These are phyloP conservation scores for Pestalotiopsis sp. DNA, from an alignment of 2,329 filamentous ascomycete genomes.

Conservation along the genomic window DNA sequence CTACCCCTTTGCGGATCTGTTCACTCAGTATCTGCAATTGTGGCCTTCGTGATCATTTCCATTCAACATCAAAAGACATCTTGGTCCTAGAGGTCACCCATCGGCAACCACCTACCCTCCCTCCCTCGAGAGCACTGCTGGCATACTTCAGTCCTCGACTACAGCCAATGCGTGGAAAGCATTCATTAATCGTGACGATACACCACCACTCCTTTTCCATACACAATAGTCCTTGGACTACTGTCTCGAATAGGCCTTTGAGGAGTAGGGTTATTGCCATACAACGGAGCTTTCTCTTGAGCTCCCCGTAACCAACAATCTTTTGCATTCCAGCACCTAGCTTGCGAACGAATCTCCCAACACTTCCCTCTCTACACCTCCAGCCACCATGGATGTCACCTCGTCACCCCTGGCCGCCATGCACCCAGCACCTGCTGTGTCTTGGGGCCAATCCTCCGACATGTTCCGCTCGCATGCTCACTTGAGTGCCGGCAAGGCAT, in stretches of 20 bases:
- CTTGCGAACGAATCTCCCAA: neutral
- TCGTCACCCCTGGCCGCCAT: conserved; percentile 86
- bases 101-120: neutral
- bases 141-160: conserved; percentile 5
- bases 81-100: neutral
- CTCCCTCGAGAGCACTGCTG: conserved; percentile 1
- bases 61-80: neutral
- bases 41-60: neutral
- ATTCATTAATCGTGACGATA: conserved; percentile 30
- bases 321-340: conserved; percentile 7
- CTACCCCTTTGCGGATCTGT: conserved; percentile 16
- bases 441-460: conserved; percentile 59
- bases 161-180: conserved; percentile 21
- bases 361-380: conserved; percentile 6
- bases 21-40: conserved; percentile 18
- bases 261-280: conserved; percentile 31
- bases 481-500: conserved; percentile 51
- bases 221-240: conserved; percentile 21
- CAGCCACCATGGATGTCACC: conserved; percentile 78
- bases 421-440: conserved; percentile 72
- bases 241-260: conserved; percentile 27
- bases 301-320: conserved; percentile 6
- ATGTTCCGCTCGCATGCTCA: conserved; percentile 53
- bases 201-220: conserved; percentile 23
- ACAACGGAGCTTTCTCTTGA: conserved; percentile 19